Base-by-base conservation (phyloP, 768 basidiomycete species). In the Ephemerocybe angulata region DNA sequence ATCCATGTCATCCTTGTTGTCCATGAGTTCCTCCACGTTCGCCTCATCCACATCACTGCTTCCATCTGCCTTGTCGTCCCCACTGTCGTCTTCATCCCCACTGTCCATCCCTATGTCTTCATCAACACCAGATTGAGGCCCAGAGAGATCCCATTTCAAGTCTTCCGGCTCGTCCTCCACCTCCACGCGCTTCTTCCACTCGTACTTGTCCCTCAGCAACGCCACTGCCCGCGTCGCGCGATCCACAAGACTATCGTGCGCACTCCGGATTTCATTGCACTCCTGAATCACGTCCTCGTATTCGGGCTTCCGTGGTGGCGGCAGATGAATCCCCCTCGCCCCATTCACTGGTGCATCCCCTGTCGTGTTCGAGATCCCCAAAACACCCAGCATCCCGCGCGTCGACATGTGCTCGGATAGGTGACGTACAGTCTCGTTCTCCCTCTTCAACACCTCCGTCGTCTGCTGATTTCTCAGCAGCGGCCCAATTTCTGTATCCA, bases 121-220 rank as follows among this genome's bases (percentile, higher is more conserved):
- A 24, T 62, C 65, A 15, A 52, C 62, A 17, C 65, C 72, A 11
- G 72, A 28, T 38, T 82, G 73, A 3, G 85, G 84, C n/a, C n/a
- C n/a, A n/a, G n/a, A n/a, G n/a, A n/a, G n/a, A 60, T 86, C 85
- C 85, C 85, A 87, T 19, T 82, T 83, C 33, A 88, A 69, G 58
- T 90, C 89, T 60, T 90, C 87, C 3, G 87, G 87, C 66, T 90
- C 88, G 58, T 88, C 88, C 62, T 86, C 85, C 12, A 90, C 88
- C 57, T 82, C 84, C 21, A 92, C 86, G n/a, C 90, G 76, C 60
- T 84, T 81, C 65, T 85, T 85, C 87, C 89, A 90, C 44, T 92
- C 88, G 65, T 86, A 92, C 67, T 83, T 87, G 53, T 93, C 90
- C 55, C 80, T 72, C 7, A 93, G 72, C 80, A 93, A 85, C 35